Percentiles rank a stretch among this genome's conserved stretches.
phyloP scores from a whole-genome alignment of 305 asterid species.

The Solanum hybrid region DNA sequence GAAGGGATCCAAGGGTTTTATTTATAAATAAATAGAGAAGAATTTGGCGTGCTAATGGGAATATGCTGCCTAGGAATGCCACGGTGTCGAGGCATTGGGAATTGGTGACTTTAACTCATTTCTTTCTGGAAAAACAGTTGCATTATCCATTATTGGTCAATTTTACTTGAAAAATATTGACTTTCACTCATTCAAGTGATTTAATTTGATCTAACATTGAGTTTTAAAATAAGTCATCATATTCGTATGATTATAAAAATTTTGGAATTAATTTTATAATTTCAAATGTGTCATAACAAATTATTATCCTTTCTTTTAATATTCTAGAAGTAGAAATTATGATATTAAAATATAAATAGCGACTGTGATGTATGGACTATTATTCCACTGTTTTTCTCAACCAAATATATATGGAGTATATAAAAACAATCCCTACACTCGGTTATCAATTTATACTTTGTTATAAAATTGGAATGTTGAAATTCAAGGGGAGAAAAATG shows the following conservation, averaged over 20 bases:
- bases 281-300: not conserved
- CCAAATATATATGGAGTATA: not conserved
- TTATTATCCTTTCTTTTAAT: not conserved
- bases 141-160: not conserved
- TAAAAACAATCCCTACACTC: not conserved
- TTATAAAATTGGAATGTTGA: not conserved
- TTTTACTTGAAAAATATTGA: not conserved
- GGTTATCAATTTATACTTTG: not conserved
- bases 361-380: not conserved
- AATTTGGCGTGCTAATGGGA: not conserved
- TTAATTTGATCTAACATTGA: not conserved
- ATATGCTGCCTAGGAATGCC: constrained; percentile 35
- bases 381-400: not conserved
- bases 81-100: constrained; percentile 30
- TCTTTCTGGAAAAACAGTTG: not conserved
- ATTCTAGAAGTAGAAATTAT: not conserved
- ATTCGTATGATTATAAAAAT: not conserved
- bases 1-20: constrained; percentile 2
- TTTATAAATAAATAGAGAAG: not conserved
- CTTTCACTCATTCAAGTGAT: not conserved
- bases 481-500: not conserved
- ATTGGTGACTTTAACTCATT: not conserved
- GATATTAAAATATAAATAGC: not conserved
- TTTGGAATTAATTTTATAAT: not conserved
- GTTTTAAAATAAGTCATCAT: not conserved